phyloP scores from a whole-genome alignment of 2,329 filamentous ascomycete species.

The Corynespora cassiicola region DNA sequence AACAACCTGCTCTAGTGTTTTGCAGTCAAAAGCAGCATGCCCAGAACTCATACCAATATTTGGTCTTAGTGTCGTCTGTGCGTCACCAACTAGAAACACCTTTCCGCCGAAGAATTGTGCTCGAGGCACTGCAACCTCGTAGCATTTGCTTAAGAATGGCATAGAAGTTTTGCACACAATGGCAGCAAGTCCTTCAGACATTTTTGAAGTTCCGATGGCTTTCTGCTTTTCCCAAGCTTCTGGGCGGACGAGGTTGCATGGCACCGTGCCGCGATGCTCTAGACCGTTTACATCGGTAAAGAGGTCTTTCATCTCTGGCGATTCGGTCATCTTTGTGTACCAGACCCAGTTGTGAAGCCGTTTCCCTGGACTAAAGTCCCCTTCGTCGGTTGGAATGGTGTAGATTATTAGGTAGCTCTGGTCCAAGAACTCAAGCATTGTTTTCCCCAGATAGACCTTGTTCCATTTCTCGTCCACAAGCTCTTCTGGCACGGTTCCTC shows the following conservation, averaged over 20 bases:
- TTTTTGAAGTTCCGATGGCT: constrained; percentile 25
- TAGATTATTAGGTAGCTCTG: constrained; percentile 47
- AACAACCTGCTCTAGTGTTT: constrained; percentile 45
- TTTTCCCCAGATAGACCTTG: constrained; percentile 28
- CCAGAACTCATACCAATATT: constrained; percentile 53
- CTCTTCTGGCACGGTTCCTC: constrained; percentile 31
- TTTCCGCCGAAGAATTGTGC: constrained; percentile 47
- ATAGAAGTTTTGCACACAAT: constrained; percentile 46
- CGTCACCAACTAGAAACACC: constrained; percentile 55
- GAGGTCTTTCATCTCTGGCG: constrained; percentile 43
- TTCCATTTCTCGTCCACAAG: neutral
- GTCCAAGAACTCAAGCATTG: constrained; percentile 36
- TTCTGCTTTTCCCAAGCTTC: constrained; percentile 47
- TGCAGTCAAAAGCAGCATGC: constrained; percentile 53
- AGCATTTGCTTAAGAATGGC: constrained; percentile 54
- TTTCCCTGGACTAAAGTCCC: constrained; percentile 42
- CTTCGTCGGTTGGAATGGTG: constrained; percentile 50
- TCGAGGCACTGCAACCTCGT: constrained; percentile 44
- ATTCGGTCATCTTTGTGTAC: constrained; percentile 51
- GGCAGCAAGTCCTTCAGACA: constrained; percentile 49
- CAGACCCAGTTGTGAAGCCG: constrained; percentile 56
- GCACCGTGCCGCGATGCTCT: constrained; percentile 50
- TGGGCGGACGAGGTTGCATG: constrained; percentile 44
- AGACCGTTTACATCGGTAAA: constrained; percentile 52
- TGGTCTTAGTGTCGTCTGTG: constrained; percentile 52